These are phyloP conservation scores for Aspergillus ostianus DNA, from an alignment of 495 filamentous ascomycete species.

Conservation along the genomic window DNA sequence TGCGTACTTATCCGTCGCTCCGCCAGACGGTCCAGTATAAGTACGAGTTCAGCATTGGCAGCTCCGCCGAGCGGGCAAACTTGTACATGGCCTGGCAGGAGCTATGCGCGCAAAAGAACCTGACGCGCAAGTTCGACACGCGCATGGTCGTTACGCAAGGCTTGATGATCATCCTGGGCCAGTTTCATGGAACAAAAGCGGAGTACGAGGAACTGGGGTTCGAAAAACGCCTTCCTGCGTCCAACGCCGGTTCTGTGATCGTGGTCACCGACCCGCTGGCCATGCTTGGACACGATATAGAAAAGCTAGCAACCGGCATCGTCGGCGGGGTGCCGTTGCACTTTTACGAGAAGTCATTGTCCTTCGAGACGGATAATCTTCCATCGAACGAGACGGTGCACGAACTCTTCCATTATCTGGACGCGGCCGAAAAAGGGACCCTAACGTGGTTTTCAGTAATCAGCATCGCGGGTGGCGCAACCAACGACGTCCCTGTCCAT, in stretches of 20 bases:
- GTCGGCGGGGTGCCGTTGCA: slow-evolving; percentile 35
- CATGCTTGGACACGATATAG: slow-evolving; percentile 46
- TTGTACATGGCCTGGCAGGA: slow-evolving; percentile 41
- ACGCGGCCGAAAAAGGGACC: slow-evolving; percentile 41
- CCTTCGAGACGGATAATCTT: slow-evolving; percentile 47
- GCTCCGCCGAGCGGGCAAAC: slow-evolving; percentile 24
- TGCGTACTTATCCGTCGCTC: slow-evolving; percentile 41
- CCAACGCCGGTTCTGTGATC: slow-evolving; percentile 27
- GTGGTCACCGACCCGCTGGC: slow-evolving; percentile 57
- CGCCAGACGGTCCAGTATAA: slow-evolving; percentile 33
- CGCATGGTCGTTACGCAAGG: slow-evolving; percentile 27
- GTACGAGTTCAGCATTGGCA: slow-evolving; percentile 39
- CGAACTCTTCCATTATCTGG: slow-evolving; percentile 41
- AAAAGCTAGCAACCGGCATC: slow-evolving; percentile 33
- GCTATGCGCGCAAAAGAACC: slow-evolving; percentile 35
- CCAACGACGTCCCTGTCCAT: slow-evolving; percentile 35
- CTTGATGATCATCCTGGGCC: slow-evolving; percentile 35
- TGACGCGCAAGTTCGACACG: slow-evolving; percentile 53
- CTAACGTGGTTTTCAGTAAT: slow-evolving; percentile 45
- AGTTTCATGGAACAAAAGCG: slow-evolving; percentile 37
- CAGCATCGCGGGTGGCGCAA: slow-evolving; percentile 44
- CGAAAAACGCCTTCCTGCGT: slow-evolving; percentile 29
- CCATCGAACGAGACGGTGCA: slow-evolving; percentile 36
- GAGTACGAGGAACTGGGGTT: slow-evolving; percentile 40
- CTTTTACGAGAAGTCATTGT: slow-evolving; percentile 50